Evolutionary conservation across 805 yeast species (phyloP), one percentile per base, ranked within the genome.

Genomic region (Nakazawaea laoshanensis): DNA sequence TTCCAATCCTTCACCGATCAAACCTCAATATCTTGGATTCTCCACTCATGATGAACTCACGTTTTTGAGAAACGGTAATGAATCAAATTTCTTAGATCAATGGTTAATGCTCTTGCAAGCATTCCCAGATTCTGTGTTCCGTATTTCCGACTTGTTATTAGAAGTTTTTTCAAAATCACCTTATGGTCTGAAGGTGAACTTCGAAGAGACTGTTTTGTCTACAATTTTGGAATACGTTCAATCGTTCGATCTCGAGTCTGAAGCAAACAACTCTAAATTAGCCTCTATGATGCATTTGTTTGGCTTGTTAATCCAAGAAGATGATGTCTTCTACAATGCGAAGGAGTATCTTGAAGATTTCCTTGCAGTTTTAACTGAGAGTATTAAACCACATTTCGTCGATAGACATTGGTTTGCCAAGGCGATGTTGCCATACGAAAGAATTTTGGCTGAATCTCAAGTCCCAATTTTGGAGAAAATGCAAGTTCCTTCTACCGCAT

Each of bases 371-470:
- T 46, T 74, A 19, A 46, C 55, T 9, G 51, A 46, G 2, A 55
- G 58, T 3, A 39, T 74, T 8, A 50, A 43, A 1, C 53, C 63
- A 2, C 62, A 61, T 24, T 47, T 50, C 37, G 55, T 54, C 2
- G 64, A 69, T 39, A 47, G 60, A 18, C 60, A 63, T 11, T 84
- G 84, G 79, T 73, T 74, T 44, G 68, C 79, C 0, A 62, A 69
- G 36, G 72, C 75, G 0, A 48, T 85, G 22, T 52, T 64, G 17
- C 64, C 77, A 4, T 60, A 74, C 29, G 83, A 76, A 35, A 70
- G 67, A 22, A 52, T 77, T 3, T 45, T 82, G 27, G 60, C 76
- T 1, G 67, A 62, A 26, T 58, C 72, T 3, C 64, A 63, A 21
- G 55, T 74, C 4, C 85, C 86, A 0, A 45, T 44, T 2, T 50